Conservation (phyloP, 306 rosid genomes). For the Corylus americana region DNA sequence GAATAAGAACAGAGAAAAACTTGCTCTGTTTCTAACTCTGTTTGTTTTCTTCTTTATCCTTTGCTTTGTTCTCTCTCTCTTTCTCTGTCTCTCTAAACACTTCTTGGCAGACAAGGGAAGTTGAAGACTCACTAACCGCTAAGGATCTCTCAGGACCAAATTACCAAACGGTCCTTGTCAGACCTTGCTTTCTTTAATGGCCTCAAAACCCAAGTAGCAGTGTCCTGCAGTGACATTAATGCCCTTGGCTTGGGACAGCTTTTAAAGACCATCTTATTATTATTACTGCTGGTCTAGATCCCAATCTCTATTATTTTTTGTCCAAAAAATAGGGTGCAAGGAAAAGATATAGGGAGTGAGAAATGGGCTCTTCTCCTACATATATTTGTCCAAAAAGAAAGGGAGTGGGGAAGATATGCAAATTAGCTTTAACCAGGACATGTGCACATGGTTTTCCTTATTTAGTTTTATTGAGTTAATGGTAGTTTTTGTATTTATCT, state of each 20-base stretch:
- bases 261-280: no score
- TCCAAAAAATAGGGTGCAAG: no score
- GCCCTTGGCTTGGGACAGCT: slow-evolving; percentile 23
- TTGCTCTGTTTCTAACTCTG: slow-evolving; percentile 28
- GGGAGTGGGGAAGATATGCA: background rate
- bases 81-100: slow-evolving; percentile 28
- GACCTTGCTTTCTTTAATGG: slow-evolving; percentile 34
- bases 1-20: slow-evolving; percentile 38
- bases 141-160: slow-evolving; percentile 30
- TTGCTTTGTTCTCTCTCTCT: slow-evolving; percentile 33
- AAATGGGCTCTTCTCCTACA: background rate
- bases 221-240: slow-evolving; percentile 29
- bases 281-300: no score
- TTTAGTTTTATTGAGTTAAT: background rate
- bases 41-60: slow-evolving; percentile 53
- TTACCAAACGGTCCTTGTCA: slow-evolving; percentile 57
- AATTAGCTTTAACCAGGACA: background rate
- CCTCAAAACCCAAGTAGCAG: slow-evolving; percentile 23
- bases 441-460: background rate
- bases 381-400: no score
- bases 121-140: slow-evolving; percentile 69
- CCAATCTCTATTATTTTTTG: no score
- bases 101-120: slow-evolving; percentile 80
- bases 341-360: no score
- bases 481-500: background rate